Evolutionary conservation across 2,329 filamentous ascomycete genomes (phyloP), one percentile per base, ranked within the genome.

Genomic region (Fusarium neocosmosporiellum): DNA sequence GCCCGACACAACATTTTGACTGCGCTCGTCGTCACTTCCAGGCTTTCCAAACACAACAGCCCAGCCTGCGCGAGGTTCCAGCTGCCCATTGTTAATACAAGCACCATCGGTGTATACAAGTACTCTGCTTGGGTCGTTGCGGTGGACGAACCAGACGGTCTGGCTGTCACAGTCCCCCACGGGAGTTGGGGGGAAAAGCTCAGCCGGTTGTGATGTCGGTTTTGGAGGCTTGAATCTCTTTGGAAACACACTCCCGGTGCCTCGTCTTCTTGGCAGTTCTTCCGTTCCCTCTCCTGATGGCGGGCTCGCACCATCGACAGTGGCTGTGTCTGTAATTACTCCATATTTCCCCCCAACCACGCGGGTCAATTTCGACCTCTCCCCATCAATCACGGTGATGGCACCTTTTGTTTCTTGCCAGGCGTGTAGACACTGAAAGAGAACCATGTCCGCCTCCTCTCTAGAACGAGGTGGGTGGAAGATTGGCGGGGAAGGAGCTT

Each of bases 51-150:
- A 69, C 20, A 81, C 75, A 50, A 85, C 79, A 0, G 80, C 81
- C 80, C 84, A 87, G 43, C 84, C 84, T 4, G 81, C 85, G 63
- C 66, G 73, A 0, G 83, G 74, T 24, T 83, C 75, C 2, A 34
- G 22, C 41, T 79, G 66, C 16, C 84, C 85, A 64, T 87, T 86
- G 34, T 82, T 73, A 1, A 81, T 62, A 65, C 86, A 88, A 0
- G 84, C 81, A 4, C 86, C 86, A 66, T 86, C 84, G 0, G 82
- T 83, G 69, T 81, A 85, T 41, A 86, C 79, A 22, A 88, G 81
- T n/a, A 81, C 18, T 10, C 39, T 20, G 20, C 36, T 33, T 18
- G 14, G 37, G 10, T 74, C 36, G 13, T 63, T 24, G 14, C 36
- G 59, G 31, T 29, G 13, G n/a, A 77, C 20, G n/a, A 71, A 76